Percentiles rank a stretch among this genome's conserved stretches.
Conservation (phyloP, 371 early-diverging fungal genomes). For the Syncephalastrum sp. region DNA sequence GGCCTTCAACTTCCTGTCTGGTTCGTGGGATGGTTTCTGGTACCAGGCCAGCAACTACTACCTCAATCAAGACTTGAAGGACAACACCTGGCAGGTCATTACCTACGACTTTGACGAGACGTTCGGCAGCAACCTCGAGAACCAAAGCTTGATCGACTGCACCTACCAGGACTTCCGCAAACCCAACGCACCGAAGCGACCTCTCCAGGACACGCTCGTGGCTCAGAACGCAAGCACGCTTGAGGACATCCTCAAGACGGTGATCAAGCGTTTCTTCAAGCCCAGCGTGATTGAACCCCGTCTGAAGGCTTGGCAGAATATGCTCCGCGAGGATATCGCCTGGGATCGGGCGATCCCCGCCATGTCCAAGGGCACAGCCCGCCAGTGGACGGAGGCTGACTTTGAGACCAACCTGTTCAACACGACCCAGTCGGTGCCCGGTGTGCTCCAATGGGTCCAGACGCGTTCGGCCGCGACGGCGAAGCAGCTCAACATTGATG, state of each 20-base stretch:
- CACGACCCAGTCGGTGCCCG: constrained; percentile 16
- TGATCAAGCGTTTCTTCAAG: constrained; percentile 54
- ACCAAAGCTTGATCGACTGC: constrained; percentile 10
- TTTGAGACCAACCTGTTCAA: constrained; percentile 41
- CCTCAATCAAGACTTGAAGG: constrained; percentile 42
- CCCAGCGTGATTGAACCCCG: constrained; percentile 48
- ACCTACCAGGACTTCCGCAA: constrained; percentile 41
- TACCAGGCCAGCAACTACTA: constrained; percentile 53
- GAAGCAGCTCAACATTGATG: constrained; percentile 32
- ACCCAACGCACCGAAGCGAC: constrained; percentile 26
- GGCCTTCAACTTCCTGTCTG: constrained; percentile 47
- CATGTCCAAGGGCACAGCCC: constrained; percentile 43
- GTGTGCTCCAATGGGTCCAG: constrained; percentile 34
- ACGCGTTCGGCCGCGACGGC: constrained; percentile 27
- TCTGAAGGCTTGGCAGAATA: constrained; percentile 45
- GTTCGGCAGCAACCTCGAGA: constrained; percentile 35
- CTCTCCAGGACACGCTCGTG: constrained; percentile 38
- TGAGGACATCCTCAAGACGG: constrained; percentile 49
- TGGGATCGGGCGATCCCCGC: constrained; percentile 47
- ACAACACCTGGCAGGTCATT: constrained; percentile 50
- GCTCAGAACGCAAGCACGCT: constrained; percentile 41
- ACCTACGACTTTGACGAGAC: constrained; percentile 60
- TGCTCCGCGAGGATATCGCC: constrained; percentile 53
- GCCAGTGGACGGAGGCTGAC: constrained; percentile 36
- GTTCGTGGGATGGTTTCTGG: constrained; percentile 53